phyloP scores from a whole-genome alignment of 495 filamentous ascomycete genomes.

The Acidiella bohemica region DNA sequence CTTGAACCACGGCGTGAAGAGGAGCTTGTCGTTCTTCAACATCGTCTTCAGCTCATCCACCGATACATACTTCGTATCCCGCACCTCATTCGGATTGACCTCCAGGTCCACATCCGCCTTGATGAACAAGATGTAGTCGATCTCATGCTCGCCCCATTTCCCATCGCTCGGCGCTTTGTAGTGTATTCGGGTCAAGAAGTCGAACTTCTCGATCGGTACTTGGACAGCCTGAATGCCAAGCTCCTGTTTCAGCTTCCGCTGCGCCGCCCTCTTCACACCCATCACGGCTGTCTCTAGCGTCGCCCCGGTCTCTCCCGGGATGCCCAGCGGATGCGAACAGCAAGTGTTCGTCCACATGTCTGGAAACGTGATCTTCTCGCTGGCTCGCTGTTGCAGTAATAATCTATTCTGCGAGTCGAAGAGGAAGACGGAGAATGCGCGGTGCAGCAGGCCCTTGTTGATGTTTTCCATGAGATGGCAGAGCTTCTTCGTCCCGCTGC shows the following conservation, averaged over 20 bases:
- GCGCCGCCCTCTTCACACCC: conserved; percentile 81
- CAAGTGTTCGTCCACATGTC: conserved; percentile 99
- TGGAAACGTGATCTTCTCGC: conserved; percentile 98
- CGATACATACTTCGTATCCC: conserved; percentile 69
- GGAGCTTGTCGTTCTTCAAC: conserved; percentile 65
- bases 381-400: conserved; percentile 86
- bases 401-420: conserved; percentile 81
- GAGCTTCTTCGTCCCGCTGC: conserved; percentile 94
- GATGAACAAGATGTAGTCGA: conserved; percentile 99
- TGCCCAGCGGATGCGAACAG: conserved; percentile 91
- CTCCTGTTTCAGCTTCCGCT: conserved; percentile 87
- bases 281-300: conserved; percentile 64
- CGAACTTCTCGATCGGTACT: conserved; percentile 83
- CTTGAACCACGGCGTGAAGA: conserved; percentile 98
- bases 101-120: conserved; percentile 76
- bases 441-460: conserved; percentile 83
- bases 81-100: conserved; percentile 75
- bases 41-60: conserved; percentile 68
- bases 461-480: conserved; percentile 99
- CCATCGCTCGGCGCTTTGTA: conserved; percentile 96
- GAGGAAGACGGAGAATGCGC: conserved; percentile 94
- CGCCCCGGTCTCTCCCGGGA: conserved; percentile 79
- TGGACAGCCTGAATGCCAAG: conserved; percentile 81
- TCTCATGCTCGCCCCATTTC: conserved; percentile 98
- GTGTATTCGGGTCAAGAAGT: conserved; percentile 92